Conservation (phyloP, 1,284 basidiomycete species). For the Malassezia sympodialis region DNA sequence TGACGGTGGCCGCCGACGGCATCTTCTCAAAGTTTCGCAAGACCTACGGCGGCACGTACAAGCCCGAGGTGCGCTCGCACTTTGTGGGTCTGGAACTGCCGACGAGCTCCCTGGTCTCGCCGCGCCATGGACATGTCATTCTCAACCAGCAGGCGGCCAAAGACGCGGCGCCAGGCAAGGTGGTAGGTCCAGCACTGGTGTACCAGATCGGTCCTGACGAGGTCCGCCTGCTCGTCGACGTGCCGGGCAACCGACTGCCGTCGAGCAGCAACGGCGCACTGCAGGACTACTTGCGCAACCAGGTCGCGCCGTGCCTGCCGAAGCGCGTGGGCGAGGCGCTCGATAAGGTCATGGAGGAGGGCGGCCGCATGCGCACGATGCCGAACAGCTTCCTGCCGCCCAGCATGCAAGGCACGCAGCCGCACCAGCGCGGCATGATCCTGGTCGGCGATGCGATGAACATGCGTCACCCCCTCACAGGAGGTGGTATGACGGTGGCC, state of each 20-base stretch:
- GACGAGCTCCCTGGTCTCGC: slow-evolving; percentile 45
- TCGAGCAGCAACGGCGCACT: slow-evolving; percentile 57
- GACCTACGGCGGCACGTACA: slow-evolving; percentile 50
- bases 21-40: slow-evolving; percentile 78
- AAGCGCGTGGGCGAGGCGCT: slow-evolving; percentile 33
- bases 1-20: slow-evolving; percentile 85
- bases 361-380: slow-evolving; percentile 60
- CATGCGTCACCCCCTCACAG: slow-evolving; percentile 96
- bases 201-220: slow-evolving; percentile 69
- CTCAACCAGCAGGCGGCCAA: slow-evolving; percentile 52
- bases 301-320: slow-evolving; percentile 38
- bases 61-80: slow-evolving; percentile 59
- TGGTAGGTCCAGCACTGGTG: slow-evolving; percentile 66
- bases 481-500: slow-evolving; percentile 54
- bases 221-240: slow-evolving; percentile 85
- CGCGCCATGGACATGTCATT: slow-evolving; percentile 71
- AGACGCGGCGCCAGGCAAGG: not conserved
- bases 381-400: slow-evolving; percentile 90
- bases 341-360: slow-evolving; percentile 26
- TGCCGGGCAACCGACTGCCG: slow-evolving; percentile 69
- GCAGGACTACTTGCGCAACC: slow-evolving; percentile 27
- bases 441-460: slow-evolving; percentile 95
- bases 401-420: slow-evolving; percentile 62
- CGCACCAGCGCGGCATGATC: slow-evolving; percentile 60
- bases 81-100: slow-evolving; percentile 74